Evolutionary conservation across 345 rosid genomes (phyloP).

Genomic region (Fremontodendron californicum): DNA sequence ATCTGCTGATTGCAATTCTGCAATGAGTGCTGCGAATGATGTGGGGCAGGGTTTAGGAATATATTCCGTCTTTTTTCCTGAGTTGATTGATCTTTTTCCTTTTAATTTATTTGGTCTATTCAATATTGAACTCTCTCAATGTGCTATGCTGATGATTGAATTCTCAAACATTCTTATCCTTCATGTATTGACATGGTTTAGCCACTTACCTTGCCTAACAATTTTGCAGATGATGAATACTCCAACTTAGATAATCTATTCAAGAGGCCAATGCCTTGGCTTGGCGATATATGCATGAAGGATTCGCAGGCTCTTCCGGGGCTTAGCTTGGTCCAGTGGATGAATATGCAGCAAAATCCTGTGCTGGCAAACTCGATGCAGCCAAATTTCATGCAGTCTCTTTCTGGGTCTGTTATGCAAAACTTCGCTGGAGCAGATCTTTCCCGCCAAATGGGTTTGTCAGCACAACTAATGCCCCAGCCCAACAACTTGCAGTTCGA

Average conservation of each 20-base stretch:
- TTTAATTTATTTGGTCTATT: slow-evolving; percentile 15
- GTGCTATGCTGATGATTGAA: slow-evolving; percentile 17
- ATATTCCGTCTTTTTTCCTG: slow-evolving; percentile 13
- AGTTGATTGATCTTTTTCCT: slow-evolving; percentile 12
- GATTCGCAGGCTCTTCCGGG: slow-evolving; percentile 68
- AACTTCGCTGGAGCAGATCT: slow-evolving; percentile 26
- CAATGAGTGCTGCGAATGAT: background rate
- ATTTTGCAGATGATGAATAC: slow-evolving; percentile 62
- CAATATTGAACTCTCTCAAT: background rate
- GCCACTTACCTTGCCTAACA: slow-evolving; percentile 3
- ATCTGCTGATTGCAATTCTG: background rate
- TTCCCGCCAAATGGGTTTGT: slow-evolving; percentile 30
- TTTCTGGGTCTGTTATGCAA: slow-evolving; percentile 6
- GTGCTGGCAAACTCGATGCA: slow-evolving; percentile 44
- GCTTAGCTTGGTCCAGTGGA: slow-evolving; percentile 84
- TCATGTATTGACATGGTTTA: background rate
- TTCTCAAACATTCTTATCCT: slow-evolving; percentile 7
- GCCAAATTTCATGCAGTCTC: slow-evolving; percentile 36
- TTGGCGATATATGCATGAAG: slow-evolving; percentile 67
- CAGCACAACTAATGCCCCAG: slow-evolving; percentile 19
- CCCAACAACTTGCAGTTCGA: slow-evolving; percentile 31
- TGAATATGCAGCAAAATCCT: slow-evolving; percentile 83
- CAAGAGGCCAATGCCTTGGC: slow-evolving; percentile 91
- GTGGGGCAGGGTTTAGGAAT: slow-evolving; percentile 1
- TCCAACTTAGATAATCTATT: slow-evolving; percentile 65